Evolutionary conservation across 78 protist species (phyloP).

Genomic region (Speleostelium caveatum): DNA sequence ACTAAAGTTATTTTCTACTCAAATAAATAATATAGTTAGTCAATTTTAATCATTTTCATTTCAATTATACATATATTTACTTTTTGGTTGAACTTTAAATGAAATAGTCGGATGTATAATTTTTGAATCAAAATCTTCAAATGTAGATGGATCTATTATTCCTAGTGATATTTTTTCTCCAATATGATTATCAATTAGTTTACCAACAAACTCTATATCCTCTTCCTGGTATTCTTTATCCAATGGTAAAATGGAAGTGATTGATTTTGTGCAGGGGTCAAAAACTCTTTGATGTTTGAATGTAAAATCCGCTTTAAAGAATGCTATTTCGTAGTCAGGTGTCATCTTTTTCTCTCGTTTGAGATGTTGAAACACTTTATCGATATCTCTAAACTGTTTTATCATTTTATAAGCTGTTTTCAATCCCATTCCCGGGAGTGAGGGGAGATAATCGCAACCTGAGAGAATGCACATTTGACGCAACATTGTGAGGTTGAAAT

Average conservation of each 20-base stretch:
- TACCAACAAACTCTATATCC: slow-evolving; percentile 31
- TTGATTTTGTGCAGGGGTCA: slow-evolving; percentile 60
- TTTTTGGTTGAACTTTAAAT: slow-evolving; percentile 51
- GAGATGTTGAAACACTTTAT: slow-evolving; percentile 33
- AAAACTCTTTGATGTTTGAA: slow-evolving; percentile 87
- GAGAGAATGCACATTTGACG: slow-evolving; percentile 92
- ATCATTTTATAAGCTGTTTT: slow-evolving; percentile 89
- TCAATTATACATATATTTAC: too few species aligned
- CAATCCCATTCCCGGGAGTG: slow-evolving; percentile 93
- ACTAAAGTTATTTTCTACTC: not conserved
- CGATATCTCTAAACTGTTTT: slow-evolving; percentile 31
- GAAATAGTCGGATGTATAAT: not conserved
- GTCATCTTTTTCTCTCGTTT: slow-evolving; percentile 21
- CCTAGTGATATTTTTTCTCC: slow-evolving; percentile 49
- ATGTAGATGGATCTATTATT: slow-evolving; percentile 32
- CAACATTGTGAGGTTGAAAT: slow-evolving; percentile 51
- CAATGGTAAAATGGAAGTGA: slow-evolving; percentile 47
- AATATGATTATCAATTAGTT: slow-evolving; percentile 17
- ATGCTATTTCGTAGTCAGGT: slow-evolving; percentile 69
- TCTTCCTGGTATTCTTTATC: slow-evolving; percentile 11
- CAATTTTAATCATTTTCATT: too few species aligned
- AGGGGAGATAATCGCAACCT: slow-evolving; percentile 98
- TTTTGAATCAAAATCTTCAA: slow-evolving; percentile 10
- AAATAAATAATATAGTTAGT: not conserved
- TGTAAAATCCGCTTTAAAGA: slow-evolving; percentile 83